Base-by-base conservation (phyloP, 495 filamentous ascomycete species). In the Hypoxylon cercidicola region DNA sequence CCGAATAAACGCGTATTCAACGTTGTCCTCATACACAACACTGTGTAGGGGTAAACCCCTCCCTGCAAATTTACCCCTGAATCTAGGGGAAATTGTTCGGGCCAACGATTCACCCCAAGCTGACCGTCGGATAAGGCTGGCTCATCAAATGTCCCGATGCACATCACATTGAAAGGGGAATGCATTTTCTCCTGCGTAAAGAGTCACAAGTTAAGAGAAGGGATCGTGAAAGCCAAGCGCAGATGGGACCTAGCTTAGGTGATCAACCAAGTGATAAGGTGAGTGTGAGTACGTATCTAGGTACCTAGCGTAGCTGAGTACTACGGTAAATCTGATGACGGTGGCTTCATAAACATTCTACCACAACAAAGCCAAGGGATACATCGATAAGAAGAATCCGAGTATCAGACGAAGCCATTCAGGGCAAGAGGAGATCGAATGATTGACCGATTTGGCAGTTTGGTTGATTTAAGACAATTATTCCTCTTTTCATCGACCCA, bases 321-420 rank as follows among this genome's bases (percentile, higher is more conserved):
- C n/a, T n/a, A 7, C 25, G 8, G 32, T 37, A 46, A 28, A 64
- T 68, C 65, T 68, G 20, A 64, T 35, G 65, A 68, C 23, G 3
- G 44, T 68, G 65, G 66, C 37, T 60, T 64, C 30, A 69, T 53
- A 20, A 59, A 63, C 40, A 43, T 43, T 43, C 40, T 43, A 43
- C 40, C 15, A 49, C 52, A 41, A 39, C 21, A 15, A 32, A 28
- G n/a, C 39, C 8, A 52, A 43, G 41, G 46, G 61, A 60, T n/a
- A 54, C 37, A 40, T 37, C 43, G 53, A 32, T 32, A 32, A 32
- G 3, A 32, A 32, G 20, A 18, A 39, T 45, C 41, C 30, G 52
- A 66, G 40, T 23, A 43, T 48, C 13, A 54, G 61, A 64, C 60
- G 62, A 64, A 68, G 60, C 50, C 48, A 64, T 68, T 60, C 58